Base-by-base conservation (phyloP, 441 rosid genomes). In the Adansonia grandidieri region DNA sequence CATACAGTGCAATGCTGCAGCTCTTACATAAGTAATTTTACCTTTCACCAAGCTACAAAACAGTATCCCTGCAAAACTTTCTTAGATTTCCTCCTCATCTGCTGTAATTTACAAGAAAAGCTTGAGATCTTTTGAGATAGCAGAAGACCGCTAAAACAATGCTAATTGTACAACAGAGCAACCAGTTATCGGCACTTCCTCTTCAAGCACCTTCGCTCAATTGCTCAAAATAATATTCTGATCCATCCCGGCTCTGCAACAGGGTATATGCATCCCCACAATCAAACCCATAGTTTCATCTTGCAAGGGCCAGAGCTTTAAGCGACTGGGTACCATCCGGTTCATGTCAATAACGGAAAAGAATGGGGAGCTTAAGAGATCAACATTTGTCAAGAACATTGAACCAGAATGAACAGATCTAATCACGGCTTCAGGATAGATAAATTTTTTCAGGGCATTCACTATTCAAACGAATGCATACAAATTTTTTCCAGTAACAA, bases 401-500 rank as follows among this genome's bases (percentile, higher is more conserved):
- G 89, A 85, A 85, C 88, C 86, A 77, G 83, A 79, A 78, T 14
- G 72, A 79, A 78, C 66, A 24, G 68, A 74, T 67, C 77, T 80
- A 76, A 73, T 63, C 24, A 81, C 24, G 76, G 73, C 75, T 83
- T 74, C 85, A 54, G 80, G 84, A 80, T 71, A 77, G 17, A 75
- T 79, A 77, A 80, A 78, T 77, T 51, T 77, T 86, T 65, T 60
- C 56, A 44, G 76, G 63, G 82, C 47, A 50, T 79, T 90, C 85
- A 92, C 82, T 91, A 88, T 83, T 87, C 90, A 5, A 86, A 89
- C 6, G 89, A 81, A 77, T 81, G 85, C 89, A 88, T 82, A 48
- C 86, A 88, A 76, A 92, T 90, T 82, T 87, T 91, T 87, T 95
- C 98, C 80, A 90, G 86, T 80, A 90, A 86, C 86, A 91, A 79